Evolutionary conservation across 345 rosid species (phyloP), one percentile per base, ranked within the genome.

Genomic region (Eucalyptus cloeziana): DNA sequence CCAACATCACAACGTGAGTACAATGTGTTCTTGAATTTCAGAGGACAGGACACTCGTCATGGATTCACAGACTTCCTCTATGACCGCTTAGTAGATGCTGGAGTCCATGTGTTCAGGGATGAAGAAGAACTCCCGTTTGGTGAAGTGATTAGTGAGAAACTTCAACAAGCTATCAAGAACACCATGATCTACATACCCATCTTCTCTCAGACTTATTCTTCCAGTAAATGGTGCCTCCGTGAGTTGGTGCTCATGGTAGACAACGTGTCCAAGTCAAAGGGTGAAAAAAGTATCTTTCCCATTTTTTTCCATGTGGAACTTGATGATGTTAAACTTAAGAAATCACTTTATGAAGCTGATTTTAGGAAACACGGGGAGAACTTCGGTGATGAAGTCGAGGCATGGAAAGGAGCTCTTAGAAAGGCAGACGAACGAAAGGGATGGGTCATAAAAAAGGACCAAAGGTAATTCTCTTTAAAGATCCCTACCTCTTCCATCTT

Each of bases 71-170:
- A 58, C 62, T 58, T 58, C 62, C 30, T 58, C 30, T 25, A 58
- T 3, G 3, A 58, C 0, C 0, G 5, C n/a, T 58, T 58, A 5
- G 64, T 10, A 58, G n/a, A 24, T 8, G n/a, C 6, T 3, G 64
- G 64, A 3, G 64, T 58, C n/a, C 64, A 2, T 10, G 64, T 58
- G 2, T 58, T 58, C 5, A 25, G n/a, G 64, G 64, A 58, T 3
- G 64, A 58, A 5, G 64, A 58, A 2, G 64, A 58, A 58, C 64
- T 58, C 13, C 14, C 6, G 2, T 13, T 10, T 2, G 64, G 64
- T 1, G 64, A 25, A 58, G n/a, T 58, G 30, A 58, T 58, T 24
- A 3, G 64, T 24, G 64, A 10, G 4, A 58, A 24, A 2, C 13
- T 58, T 10, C 14, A 1, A 10, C 12, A 5, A 2, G 62, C 30